Base-by-base conservation (phyloP, 2,329 filamentous ascomycete genomes). In the Colletotrichum sp. region DNA sequence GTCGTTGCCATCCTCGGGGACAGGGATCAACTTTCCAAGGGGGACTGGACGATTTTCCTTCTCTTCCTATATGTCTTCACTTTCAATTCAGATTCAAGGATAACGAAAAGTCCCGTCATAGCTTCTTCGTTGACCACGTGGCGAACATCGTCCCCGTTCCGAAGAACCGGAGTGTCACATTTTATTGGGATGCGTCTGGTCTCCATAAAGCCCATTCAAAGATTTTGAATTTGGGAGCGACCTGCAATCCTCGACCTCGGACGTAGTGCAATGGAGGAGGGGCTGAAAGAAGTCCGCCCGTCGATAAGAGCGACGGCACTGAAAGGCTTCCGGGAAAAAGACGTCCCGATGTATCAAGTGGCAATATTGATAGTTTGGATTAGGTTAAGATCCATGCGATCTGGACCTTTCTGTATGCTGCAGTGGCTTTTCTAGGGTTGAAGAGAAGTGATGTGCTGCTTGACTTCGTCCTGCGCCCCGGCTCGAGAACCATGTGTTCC, bases 141-240 rank as follows among this genome's bases (percentile, higher is more conserved):
- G 3, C 48, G 48, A 55, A 55, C 9, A 55, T 55, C 48, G n/a
- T 22, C 48, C 2, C n/a, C 48, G 2, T 22, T 55, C 48, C 1
- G 4, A 55, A 55, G n/a, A 13, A 22, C 48, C 48, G 3, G n/a
- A 1, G 34, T 16, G 34, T 36, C 34, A 16, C 3, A 36, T 8
- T 16, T 1, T 8, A 0, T 16, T 36, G 13, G 34, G 34, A 36
- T 36, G 6, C 34, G 0, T 36, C 3, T 16, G 1, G 34, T 1
- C 34, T 2, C 13, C 13, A 36, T 36, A 15, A 15, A 0, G 13
- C 13, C 2, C 6, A 34, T 6, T 34, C 5, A 13, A 5, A 34
- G 32, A 6, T 28, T 28, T 28, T 28, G 6, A 34, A 5, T 12
- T 32, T 32, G 32, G 32, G 32, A 32, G 32, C 32, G 32, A 32